phyloP scores from a whole-genome alignment of 148 eudicot genomes.

The Drosera capensis region DNA sequence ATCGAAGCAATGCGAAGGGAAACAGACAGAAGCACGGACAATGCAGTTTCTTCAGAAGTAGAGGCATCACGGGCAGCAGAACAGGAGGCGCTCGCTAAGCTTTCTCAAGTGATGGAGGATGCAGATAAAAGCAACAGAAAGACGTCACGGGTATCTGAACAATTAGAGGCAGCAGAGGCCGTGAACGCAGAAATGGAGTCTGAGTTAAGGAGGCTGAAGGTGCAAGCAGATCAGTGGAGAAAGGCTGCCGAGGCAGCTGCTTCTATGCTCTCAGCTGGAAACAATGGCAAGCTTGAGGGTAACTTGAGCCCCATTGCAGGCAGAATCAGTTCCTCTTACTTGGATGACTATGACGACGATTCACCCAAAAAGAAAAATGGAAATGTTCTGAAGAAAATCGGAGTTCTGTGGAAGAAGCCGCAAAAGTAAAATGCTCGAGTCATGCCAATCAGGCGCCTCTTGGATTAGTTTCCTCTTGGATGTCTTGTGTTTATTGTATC shows the following conservation, averaged over 20 bases:
- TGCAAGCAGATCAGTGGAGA: conserved; percentile 87
- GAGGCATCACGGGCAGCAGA: conserved; percentile 41
- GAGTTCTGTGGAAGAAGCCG: conserved; percentile 82
- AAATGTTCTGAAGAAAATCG: conserved; percentile 61
- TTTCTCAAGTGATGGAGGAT: conserved; percentile 37
- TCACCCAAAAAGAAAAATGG: conserved; percentile 70
- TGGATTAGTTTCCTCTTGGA: no score
- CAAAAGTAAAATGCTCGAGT: no score
- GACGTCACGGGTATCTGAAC: conserved; percentile 42
- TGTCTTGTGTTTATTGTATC: no score
- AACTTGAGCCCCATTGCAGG: conserved; percentile 27
- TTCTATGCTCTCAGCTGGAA: conserved; percentile 51
- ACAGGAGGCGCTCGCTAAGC: conserved; percentile 34
- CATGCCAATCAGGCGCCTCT: no score
- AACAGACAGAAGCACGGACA: conserved; percentile 10
- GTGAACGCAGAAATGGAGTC: conserved; percentile 56
- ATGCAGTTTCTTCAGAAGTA: conserved; percentile 18
- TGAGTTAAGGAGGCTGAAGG: conserved; percentile 65
- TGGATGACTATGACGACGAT: conserved; percentile 59
- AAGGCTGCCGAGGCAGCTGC: conserved; percentile 98
- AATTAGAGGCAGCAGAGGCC: conserved; percentile 46
- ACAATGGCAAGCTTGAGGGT: conserved; percentile 44
- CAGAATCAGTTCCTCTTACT: conserved; percentile 26
- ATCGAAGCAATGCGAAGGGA: conserved; percentile 27
- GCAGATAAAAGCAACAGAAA: conserved; percentile 37